These are phyloP conservation scores for Naganishia albida DNA, from an alignment of 1,284 basidiomycete species.

Conservation along the genomic window DNA sequence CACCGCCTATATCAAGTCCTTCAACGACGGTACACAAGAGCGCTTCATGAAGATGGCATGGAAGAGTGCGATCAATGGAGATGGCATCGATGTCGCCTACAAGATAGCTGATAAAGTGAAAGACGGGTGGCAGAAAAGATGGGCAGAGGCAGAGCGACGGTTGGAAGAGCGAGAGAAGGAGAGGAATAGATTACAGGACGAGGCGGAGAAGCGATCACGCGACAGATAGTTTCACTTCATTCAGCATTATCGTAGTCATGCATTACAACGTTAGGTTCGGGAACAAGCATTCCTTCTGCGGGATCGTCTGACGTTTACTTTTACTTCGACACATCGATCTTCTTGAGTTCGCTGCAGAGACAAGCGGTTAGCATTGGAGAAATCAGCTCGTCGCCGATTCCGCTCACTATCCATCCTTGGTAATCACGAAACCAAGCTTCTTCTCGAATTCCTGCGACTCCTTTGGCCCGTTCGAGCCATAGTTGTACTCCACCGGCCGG, in stretches of 20 bases:
- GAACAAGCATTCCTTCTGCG: not conserved
- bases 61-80: conserved; percentile 13
- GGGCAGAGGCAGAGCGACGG: conserved; percentile 21
- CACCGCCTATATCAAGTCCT: conserved; percentile 16
- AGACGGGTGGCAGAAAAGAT: conserved; percentile 24
- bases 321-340: conserved; percentile 22
- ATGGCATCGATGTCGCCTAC: conserved; percentile 13
- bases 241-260: not conserved
- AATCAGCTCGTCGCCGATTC: no score
- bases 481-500: conserved; percentile 33
- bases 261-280: not conserved
- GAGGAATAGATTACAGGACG: conserved; percentile 9
- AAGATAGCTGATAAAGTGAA: conserved; percentile 19
- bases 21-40: conserved; percentile 19
- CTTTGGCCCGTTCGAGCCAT: conserved; percentile 35
- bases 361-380: not conserved
- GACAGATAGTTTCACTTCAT: not conserved
- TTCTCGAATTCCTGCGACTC: conserved; percentile 35
- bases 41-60: conserved; percentile 20
- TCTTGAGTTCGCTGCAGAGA: conserved; percentile 11
- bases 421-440: conserved; percentile 29
- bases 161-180: conserved; percentile 20
- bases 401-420: conserved; percentile 28
- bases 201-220: not conserved
- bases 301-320: not conserved